Evolutionary conservation across 441 rosid species (phyloP), one percentile per base, ranked within the genome.

Genomic region (Gossypium lobatum): DNA sequence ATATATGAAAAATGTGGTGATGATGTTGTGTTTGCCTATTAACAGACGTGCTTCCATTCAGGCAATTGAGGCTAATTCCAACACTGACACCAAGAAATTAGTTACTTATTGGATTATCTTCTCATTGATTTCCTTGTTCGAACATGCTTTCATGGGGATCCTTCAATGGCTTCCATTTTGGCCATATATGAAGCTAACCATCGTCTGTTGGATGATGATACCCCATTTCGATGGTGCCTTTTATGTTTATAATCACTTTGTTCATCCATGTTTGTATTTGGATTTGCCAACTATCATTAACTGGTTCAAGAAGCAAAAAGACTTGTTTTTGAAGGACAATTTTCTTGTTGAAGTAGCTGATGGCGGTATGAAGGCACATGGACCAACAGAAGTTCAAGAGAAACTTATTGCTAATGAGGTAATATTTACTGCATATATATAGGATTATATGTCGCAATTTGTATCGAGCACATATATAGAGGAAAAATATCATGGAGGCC

Each of bases 201-300:
- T 84, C 46, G 73, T 80, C 42, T 63, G 75, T 60, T 81, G 77
- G 81, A 72, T 80, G 78, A 77, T 78, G 58, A 73, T 76, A 31
- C 85, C 86, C 5, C 26, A 71, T 67, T 86, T 86, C 28, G 70
- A 78, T 16, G 88, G 87, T 48, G 80, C 90, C 4, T 45, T 84
- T 6, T 80, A 78, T 70, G 77, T 78, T 45, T 86, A 84, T 50
- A 70, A 81, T 53, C 75, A 80, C 70, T 64, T 86, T 70, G 78
- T 84, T 70, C 83, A 58, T 63, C 82, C 85, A 0, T 79, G 79
- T 59, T 70, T 81, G 11, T 64, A 23, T 28, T 8, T 75, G 72
- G 75, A 62, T 67, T 71, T 55, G 10, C 64, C 52, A 42, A 54
- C 72, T 39, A 65, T 84, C 55, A 74, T 71, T 54, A 73, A 79